phyloP scores from a whole-genome alignment of 306 rosid species.

The Glycine latifolia region DNA sequence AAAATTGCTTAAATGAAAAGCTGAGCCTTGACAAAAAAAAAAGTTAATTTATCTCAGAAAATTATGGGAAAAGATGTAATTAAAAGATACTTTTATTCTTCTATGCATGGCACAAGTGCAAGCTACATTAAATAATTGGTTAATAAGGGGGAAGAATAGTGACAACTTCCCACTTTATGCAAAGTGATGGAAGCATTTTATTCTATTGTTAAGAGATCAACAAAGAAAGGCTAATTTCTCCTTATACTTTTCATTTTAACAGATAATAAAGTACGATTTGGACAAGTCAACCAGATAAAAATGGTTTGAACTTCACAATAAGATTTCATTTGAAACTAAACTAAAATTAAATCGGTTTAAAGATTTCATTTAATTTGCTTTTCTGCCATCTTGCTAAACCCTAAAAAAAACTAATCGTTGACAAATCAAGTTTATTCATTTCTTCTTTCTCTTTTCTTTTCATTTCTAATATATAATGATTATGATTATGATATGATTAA shows the following conservation, averaged over 20 bases:
- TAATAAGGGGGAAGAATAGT: slow-evolving; percentile 37
- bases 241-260: neutral
- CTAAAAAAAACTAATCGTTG: too few relatives aligned
- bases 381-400: too few relatives aligned
- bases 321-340: neutral
- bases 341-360: too few relatives aligned
- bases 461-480: neutral
- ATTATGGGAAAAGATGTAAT: neutral
- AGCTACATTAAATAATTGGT: slow-evolving; percentile 47
- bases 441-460: too few relatives aligned
- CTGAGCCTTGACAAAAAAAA: too few relatives aligned
- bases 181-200: slow-evolving; percentile 48
- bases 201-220: slow-evolving; percentile 35
- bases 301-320: slow-evolving; percentile 30
- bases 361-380: too few relatives aligned
- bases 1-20: slow-evolving; percentile 1
- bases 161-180: slow-evolving; percentile 57
- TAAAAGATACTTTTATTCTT: slow-evolving; percentile 24
- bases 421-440: too few relatives aligned
- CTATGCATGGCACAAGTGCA: slow-evolving; percentile 36
- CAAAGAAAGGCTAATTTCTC: slow-evolving; percentile 37
- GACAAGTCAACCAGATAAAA: slow-evolving; percentile 22
- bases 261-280: slow-evolving; percentile 14
- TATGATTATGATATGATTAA: neutral
- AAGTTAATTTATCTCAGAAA: neutral